A percentile compares a stretch with the other conserved stretches of the same genome.
These are phyloP conservation scores for Fonsecaea erecta DNA, from an alignment of 2,329 filamentous ascomycete species.

Conservation along the genomic window DNA sequence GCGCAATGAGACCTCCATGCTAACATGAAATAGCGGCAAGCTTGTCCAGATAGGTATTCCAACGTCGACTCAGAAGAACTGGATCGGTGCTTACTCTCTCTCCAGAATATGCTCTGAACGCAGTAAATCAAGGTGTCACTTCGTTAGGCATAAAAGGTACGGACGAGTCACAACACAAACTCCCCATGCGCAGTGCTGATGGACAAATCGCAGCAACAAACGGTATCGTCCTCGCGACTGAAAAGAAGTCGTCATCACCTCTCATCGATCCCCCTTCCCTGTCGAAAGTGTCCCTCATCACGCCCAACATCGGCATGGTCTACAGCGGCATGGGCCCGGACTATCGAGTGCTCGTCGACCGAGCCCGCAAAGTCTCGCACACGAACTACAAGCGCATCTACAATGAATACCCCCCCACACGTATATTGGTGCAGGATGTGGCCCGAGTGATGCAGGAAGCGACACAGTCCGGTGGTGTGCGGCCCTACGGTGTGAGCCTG, in stretches of 20 bases:
- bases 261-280: slow-evolving; percentile 94
- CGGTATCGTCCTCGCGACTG: slow-evolving; percentile 96
- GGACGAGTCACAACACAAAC: slow-evolving; percentile 28
- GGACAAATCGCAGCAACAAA: slow-evolving; percentile 75
- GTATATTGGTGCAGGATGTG: slow-evolving; percentile 98
- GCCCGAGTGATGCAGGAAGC: slow-evolving; percentile 98
- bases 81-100: slow-evolving; percentile 34
- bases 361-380: slow-evolving; percentile 96
- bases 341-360: slow-evolving; percentile 96
- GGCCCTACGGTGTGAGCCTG: slow-evolving; percentile 94
- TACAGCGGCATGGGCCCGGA: slow-evolving; percentile 99
- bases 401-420: slow-evolving; percentile 99
- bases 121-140: slow-evolving; percentile 98
- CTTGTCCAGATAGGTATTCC: slow-evolving; percentile 91
- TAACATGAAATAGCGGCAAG: slow-evolving; percentile 76
- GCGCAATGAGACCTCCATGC: slow-evolving; percentile 37
- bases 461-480: slow-evolving; percentile 95
- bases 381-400: slow-evolving; percentile 99
- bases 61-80: slow-evolving; percentile 27
- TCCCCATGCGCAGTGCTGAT: slow-evolving; percentile 2
- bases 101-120: slow-evolving; percentile 96
- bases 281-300: slow-evolving; percentile 97
- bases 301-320: slow-evolving; percentile 99
- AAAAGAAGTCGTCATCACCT: slow-evolving; percentile 98
- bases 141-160: slow-evolving; percentile 97